These are phyloP conservation scores for Podospora conica DNA, from an alignment of 495 filamentous ascomycete species.

Conservation along the genomic window DNA sequence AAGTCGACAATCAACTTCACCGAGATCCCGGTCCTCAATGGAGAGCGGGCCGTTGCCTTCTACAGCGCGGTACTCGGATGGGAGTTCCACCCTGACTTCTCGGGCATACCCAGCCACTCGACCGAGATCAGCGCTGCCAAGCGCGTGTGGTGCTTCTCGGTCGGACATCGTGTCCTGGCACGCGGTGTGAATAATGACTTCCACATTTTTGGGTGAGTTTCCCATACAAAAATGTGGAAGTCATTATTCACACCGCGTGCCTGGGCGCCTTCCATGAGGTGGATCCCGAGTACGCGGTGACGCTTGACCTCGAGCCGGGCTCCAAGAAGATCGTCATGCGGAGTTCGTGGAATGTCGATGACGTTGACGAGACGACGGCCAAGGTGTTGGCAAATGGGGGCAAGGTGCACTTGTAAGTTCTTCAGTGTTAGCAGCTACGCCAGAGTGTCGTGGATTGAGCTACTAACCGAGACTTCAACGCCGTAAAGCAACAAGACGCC, in stretches of 20 bases:
- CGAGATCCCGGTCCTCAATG: not conserved
- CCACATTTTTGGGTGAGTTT: no score
- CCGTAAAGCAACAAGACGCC: not conserved
- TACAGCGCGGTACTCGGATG: not conserved
- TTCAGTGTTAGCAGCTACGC: not conserved
- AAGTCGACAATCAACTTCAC: not conserved
- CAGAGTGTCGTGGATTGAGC: not conserved
- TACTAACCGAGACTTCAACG: not conserved
- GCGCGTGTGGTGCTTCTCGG: not conserved
- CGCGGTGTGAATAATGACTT: no score
- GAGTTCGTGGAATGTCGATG: not conserved
- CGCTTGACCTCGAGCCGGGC: not conserved
- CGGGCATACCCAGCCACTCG: not conserved
- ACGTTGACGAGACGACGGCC: not conserved
- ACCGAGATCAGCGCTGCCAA: not conserved
- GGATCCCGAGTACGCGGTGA: not conserved
- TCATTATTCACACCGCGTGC: no score
- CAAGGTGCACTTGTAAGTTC: not conserved
- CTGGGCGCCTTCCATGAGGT: not conserved
- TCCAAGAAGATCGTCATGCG: not conserved
- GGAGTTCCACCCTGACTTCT: not conserved
- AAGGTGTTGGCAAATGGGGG: not conserved
- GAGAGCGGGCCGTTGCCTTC: not conserved
- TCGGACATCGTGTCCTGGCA: not conserved
- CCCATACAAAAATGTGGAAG: no score